phyloP scores from a whole-genome alignment of 164 flowering plant genomes.

The Malania oleifera region DNA sequence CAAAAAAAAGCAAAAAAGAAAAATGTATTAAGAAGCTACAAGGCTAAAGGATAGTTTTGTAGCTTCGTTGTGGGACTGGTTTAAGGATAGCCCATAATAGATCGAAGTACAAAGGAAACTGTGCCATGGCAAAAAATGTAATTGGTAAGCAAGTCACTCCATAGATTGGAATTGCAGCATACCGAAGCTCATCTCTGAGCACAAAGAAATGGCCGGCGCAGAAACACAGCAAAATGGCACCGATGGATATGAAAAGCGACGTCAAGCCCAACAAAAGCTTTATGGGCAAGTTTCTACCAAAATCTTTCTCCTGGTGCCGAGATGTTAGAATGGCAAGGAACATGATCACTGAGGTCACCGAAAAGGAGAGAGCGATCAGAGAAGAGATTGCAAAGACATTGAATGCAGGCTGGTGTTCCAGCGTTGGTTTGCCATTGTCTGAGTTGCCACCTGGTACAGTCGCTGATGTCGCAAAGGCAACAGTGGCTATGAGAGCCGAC shows the following conservation, averaged over 20 bases:
- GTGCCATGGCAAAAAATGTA: slow-evolving; percentile 13
- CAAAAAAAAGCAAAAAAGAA: too few species aligned
- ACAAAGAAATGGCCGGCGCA: slow-evolving; percentile 24
- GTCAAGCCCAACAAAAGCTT: slow-evolving; percentile 20
- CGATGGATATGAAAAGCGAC: slow-evolving; percentile 22
- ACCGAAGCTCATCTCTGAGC: slow-evolving; percentile 13
- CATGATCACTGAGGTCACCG: slow-evolving; percentile 20
- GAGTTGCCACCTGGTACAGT: slow-evolving; percentile 22
- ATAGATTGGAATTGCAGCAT: slow-evolving; percentile 7
- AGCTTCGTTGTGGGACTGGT: slow-evolving; percentile 16
- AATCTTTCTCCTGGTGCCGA: slow-evolving; percentile 15
- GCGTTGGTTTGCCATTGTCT: slow-evolving; percentile 8
- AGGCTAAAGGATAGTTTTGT: too few species aligned
- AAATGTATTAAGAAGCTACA: too few species aligned
- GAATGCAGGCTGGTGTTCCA: slow-evolving; percentile 15
- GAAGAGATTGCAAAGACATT: slow-evolving; percentile 20
- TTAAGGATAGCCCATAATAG: slow-evolving; percentile 11
- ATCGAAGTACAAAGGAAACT: slow-evolving; percentile 19
- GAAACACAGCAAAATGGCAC: slow-evolving; percentile 23
- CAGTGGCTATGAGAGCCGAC: slow-evolving; percentile 20
- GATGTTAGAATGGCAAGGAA: slow-evolving; percentile 28
- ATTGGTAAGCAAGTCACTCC: slow-evolving; percentile 12
- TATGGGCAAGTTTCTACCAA: slow-evolving; percentile 6
- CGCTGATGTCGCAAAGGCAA: slow-evolving; percentile 29
- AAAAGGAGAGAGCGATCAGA: slow-evolving; percentile 21